Evolutionary conservation across 129 eudicot genomes (phyloP).

Genomic region (Apium graveolens): DNA sequence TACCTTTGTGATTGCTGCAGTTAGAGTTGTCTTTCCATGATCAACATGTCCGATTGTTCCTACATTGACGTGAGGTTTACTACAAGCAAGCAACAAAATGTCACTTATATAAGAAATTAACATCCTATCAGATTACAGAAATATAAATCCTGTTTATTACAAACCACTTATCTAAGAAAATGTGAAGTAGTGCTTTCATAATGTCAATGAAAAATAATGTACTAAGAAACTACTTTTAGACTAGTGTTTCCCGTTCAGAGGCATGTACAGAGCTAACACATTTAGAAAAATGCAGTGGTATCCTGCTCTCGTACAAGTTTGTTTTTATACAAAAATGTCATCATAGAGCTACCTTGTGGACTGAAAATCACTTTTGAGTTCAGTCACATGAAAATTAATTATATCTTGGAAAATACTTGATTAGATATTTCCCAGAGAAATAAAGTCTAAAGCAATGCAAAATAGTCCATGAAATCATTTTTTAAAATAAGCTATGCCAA

Average conservation of each 20-base stretch:
- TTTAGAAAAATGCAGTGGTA: background rate
- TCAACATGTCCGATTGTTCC: slow-evolving; percentile 99
- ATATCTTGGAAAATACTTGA: background rate
- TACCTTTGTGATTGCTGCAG: slow-evolving; percentile 96
- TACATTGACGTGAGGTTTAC: slow-evolving; percentile 91
- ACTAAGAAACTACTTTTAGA: background rate
- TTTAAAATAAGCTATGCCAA: no score
- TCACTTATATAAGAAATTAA: background rate
- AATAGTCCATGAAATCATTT: no score
- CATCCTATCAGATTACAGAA: background rate
- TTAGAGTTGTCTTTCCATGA: slow-evolving; percentile 93
- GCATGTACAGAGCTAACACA: background rate
- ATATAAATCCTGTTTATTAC: background rate
- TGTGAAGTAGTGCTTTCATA: background rate
- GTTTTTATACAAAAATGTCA: no score
- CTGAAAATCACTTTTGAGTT: no score
- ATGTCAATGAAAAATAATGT: background rate
- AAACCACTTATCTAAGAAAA: background rate
- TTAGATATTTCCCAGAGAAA: background rate
- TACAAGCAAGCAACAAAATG: slow-evolving; percentile 25
- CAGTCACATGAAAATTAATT: background rate
- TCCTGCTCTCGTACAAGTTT: no score
- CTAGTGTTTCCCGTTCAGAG: background rate
- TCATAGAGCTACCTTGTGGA: no score
- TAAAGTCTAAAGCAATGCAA: background rate